Evolutionary conservation across 306 rosid species (phyloP).

Genomic region (Dryas octopetala): DNA sequence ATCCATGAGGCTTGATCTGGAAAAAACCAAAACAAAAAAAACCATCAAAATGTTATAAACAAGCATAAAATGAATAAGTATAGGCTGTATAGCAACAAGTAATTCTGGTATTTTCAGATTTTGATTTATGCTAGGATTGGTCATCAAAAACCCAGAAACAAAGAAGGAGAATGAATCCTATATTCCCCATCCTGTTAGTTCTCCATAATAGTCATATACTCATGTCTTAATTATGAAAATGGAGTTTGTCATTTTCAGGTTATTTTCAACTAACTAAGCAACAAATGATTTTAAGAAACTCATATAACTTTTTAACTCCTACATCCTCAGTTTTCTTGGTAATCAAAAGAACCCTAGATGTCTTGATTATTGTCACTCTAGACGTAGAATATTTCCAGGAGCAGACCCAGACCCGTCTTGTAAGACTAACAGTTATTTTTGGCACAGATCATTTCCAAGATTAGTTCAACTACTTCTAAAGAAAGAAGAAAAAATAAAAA

Average conservation of each 20-base stretch:
- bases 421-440: background rate
- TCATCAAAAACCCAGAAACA: background rate
- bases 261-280: too few relatives aligned
- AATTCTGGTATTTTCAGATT: background rate
- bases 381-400: background rate
- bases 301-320: background rate
- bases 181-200: constrained; percentile 1
- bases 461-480: background rate
- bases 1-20: constrained; percentile 60
- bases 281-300: background rate
- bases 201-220: background rate
- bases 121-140: background rate
- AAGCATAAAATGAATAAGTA: constrained; percentile 5
- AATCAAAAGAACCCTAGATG: constrained; percentile 7
- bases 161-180: background rate
- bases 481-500: background rate
- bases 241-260: background rate
- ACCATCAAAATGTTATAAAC: background rate
- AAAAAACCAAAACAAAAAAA: background rate
- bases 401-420: background rate
- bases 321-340: background rate
- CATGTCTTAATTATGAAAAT: background rate
- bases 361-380: background rate
- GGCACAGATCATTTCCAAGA: background rate
- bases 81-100: background rate